Percentiles rank a stretch among this genome's conserved stretches.
phyloP scores from a whole-genome alignment of 257 asterid genomes.

The Ophiorrhiza pumila region DNA sequence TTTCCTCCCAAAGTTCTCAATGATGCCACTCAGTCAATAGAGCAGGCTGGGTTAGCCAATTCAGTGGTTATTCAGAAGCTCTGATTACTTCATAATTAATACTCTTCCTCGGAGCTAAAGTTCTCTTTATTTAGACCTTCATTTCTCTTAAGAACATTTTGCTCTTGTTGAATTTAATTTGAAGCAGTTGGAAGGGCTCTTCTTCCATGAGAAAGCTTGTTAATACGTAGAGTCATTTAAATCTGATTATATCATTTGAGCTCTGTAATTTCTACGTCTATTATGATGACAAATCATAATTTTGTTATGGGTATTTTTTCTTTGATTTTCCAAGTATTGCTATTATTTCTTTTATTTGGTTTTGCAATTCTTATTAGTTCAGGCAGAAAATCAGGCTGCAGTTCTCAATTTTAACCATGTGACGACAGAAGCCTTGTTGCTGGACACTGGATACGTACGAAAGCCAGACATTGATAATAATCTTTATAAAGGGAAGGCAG shows the following conservation, averaged over 20 bases:
- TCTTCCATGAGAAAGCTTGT: not conserved
- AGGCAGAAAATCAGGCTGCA: not conserved
- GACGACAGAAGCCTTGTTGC: not conserved
- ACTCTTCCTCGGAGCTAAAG: not conserved
- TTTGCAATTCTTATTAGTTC: not conserved
- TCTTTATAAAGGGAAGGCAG: not conserved
- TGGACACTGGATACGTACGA: not conserved
- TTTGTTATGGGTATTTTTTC: not conserved
- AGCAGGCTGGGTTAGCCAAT: constrained; percentile 78
- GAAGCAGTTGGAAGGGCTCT: not conserved
- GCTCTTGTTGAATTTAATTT: not conserved
- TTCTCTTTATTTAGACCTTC: not conserved
- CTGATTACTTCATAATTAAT: constrained; percentile 23
- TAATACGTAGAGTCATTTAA: not conserved
- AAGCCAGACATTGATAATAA: not conserved
- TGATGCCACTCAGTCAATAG: constrained; percentile 77
- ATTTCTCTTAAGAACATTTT: not conserved
- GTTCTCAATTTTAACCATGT: not conserved
- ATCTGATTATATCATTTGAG: too few species aligned
- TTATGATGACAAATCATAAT: not conserved
- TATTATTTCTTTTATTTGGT: not conserved
- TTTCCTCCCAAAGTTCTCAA: constrained; percentile 81
- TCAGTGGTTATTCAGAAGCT: constrained; percentile 86
- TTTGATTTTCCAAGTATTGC: not conserved
- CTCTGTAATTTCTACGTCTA: not conserved